A percentile compares a stretch with the other conserved stretches of the same genome.
Conservation (phyloP, 148 eudicot species). For the Camellia lanceoleosa region DNA sequence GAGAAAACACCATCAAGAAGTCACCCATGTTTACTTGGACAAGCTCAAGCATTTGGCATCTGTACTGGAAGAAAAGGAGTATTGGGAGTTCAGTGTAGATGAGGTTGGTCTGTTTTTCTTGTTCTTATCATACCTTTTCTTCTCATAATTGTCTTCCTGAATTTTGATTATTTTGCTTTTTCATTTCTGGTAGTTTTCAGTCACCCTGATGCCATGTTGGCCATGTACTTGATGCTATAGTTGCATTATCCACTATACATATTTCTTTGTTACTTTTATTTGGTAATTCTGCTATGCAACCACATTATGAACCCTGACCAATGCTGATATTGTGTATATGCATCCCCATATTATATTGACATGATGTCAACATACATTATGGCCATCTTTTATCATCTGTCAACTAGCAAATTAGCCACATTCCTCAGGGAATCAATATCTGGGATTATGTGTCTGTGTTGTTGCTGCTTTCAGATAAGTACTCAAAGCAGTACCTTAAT, state of each 20-base stretch:
- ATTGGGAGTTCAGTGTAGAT: constrained; percentile 58
- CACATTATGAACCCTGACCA: background rate
- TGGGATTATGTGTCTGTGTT: too few species aligned
- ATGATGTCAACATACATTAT: background rate
- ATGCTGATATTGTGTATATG: background rate
- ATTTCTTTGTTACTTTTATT: background rate
- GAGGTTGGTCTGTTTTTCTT: constrained; percentile 45
- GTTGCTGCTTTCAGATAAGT: too few species aligned
- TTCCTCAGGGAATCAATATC: too few species aligned
- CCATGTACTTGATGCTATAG: background rate
- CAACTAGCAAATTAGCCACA: background rate
- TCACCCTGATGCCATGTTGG: background rate
- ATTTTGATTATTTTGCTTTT: background rate
- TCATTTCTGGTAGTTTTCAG: background rate
- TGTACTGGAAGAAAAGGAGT: constrained; percentile 53
- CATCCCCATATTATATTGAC: background rate
- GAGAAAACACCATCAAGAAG: constrained; percentile 44
- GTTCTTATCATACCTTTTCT: background rate
- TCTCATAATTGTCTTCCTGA: constrained; percentile 6
- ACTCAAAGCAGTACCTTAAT: too few species aligned
- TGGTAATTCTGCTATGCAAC: background rate
- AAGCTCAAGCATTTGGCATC: constrained; percentile 40
- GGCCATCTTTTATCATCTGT: background rate
- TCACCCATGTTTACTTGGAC: constrained; percentile 39
- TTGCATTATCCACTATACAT: background rate